Evolutionary conservation across 2,329 filamentous ascomycete genomes (phyloP), one percentile per base, ranked within the genome.

Genomic region (Dothideomycetes sp.): DNA sequence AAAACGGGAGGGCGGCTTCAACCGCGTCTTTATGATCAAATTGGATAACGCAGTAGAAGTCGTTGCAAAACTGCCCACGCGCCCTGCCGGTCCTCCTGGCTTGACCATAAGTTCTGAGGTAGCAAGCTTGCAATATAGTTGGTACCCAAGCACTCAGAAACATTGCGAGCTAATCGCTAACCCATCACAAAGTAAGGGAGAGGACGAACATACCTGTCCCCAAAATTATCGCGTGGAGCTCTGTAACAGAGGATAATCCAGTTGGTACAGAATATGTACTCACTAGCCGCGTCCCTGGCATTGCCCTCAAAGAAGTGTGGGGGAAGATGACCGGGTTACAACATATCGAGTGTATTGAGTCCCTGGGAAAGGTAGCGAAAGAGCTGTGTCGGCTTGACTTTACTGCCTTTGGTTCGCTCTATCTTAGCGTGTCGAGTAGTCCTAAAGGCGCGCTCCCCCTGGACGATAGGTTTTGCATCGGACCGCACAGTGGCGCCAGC

Each of bases 1-100:
- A 36, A 69, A 69, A 49, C 54, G 58, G 35, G 65, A 69, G 52
- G 62, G 66, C 4, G 57, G 60, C 2, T 68, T 60, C 44, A 69
- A 67, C 40, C 50, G 61, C 47, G 61, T 61, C 19, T 67, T 69
- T 37, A 53, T 66, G 27, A 60, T 69, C 39, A 52, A 51, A n/a
- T 53, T 61, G 31, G 49, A 69, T 36, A 59, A 63, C 49, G 57
- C 40, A 7, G 50, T 49, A 44, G 47, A 46, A 15, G 40, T 66
- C 16, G 57, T 69, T n/a, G 66, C 61, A 3, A 61, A 57, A 47
- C 41, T 69, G 15, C 64, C 63, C 1, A 64, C 61, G 47, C 41
- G 40, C 2, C 32, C 62, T 24, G 59, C 61, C 45, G 63, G 63
- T 9, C 61, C 60, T 5, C 34, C 49, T 29, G 52, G 48, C 30